Percentiles rank a stretch among this genome's conserved stretches.
phyloP scores from a whole-genome alignment of 2,329 filamentous ascomycete genomes.

The Ceratocystiopsis sp. region DNA sequence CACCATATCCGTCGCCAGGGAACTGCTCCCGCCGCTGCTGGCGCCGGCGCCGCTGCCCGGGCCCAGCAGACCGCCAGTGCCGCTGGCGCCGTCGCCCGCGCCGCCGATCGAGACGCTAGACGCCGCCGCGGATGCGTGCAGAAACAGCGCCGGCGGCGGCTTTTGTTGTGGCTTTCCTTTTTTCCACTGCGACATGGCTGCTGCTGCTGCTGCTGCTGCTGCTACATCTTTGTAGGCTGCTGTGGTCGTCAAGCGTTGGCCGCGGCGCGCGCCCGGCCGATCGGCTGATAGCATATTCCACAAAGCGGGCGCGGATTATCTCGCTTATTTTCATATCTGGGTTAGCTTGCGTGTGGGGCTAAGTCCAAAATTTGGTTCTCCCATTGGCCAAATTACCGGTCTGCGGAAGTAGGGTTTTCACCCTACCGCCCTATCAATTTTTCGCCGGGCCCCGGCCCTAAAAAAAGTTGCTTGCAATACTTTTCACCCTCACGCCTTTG shows the following conservation, averaged over 20 bases:
- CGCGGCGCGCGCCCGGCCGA: neutral
- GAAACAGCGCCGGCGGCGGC: conserved; percentile 60
- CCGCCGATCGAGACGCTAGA: conserved; percentile 47
- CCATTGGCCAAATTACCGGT: too few species aligned
- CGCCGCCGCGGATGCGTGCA: conserved; percentile 64
- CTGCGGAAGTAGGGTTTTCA: too few species aligned
- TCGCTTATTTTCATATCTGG: too few species aligned
- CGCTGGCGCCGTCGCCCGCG: conserved; percentile 8
- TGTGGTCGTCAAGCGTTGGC: neutral
- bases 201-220: conserved; percentile 5
- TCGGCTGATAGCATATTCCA: too few species aligned
- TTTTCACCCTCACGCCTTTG: conserved; percentile 3
- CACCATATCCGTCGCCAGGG: conserved; percentile 1
- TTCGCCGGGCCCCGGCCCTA: conserved; percentile 2
- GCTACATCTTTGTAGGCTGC: conserved; percentile 3
- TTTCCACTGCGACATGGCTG: conserved; percentile 22
- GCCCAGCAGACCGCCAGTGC: neutral
- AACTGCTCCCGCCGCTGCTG: neutral
- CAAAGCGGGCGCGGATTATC: too few species aligned
- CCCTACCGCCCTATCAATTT: conserved; percentile 4
- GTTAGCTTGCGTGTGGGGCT: too few species aligned
- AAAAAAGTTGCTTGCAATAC: conserved; percentile 8
- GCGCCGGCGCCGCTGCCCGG: neutral
- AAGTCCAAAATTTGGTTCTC: too few species aligned
- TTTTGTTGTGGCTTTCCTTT: conserved; percentile 28